These are phyloP conservation scores for Pleurotus cornucopiae DNA, from an alignment of 768 basidiomycete species.

Conservation along the genomic window DNA sequence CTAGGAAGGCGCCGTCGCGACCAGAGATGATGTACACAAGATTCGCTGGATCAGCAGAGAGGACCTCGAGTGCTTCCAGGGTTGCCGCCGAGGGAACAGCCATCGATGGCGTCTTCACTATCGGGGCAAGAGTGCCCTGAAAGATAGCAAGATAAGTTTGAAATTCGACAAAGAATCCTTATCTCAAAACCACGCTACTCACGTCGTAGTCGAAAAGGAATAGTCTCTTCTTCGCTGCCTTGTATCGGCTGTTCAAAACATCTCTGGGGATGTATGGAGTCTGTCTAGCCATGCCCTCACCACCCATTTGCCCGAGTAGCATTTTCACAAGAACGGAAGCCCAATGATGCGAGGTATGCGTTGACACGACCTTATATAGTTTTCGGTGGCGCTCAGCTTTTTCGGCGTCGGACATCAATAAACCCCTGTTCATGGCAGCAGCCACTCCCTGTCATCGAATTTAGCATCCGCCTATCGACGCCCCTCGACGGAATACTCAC, in stretches of 20 bases:
- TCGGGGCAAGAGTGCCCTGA: conserved; percentile 93
- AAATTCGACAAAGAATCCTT: conserved; percentile 3
- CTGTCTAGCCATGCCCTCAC: conserved; percentile 73
- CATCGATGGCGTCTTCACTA: conserved; percentile 90
- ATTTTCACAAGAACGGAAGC: conserved; percentile 86
- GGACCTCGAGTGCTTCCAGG: conserved; percentile 64
- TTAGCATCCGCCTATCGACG: conserved; percentile 7
- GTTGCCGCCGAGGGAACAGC: conserved; percentile 77
- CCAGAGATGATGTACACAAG: conserved; percentile 97
- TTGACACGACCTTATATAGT: conserved; percentile 81
- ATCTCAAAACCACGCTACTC: conserved; percentile 24
- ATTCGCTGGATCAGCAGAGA: conserved; percentile 81
- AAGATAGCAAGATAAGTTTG: conserved; percentile 4
- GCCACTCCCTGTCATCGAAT: conserved; percentile 62
- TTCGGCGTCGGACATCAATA: conserved; percentile 76
- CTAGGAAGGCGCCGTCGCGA: conserved; percentile 88
- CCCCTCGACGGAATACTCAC: conserved; percentile 35
- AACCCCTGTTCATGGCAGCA: conserved; percentile 83
- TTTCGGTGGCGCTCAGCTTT: conserved; percentile 70
- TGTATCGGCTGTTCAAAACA: conserved; percentile 57
- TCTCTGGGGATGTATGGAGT: conserved; percentile 80
- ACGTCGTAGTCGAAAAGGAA: conserved; percentile 97
- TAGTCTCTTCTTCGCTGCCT: conserved; percentile 71
- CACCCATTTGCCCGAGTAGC: conserved; percentile 76
- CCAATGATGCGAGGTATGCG: conserved; percentile 95